Conservation (phyloP, 2,329 filamentous ascomycete genomes). For the Fusarium miscanthi region DNA sequence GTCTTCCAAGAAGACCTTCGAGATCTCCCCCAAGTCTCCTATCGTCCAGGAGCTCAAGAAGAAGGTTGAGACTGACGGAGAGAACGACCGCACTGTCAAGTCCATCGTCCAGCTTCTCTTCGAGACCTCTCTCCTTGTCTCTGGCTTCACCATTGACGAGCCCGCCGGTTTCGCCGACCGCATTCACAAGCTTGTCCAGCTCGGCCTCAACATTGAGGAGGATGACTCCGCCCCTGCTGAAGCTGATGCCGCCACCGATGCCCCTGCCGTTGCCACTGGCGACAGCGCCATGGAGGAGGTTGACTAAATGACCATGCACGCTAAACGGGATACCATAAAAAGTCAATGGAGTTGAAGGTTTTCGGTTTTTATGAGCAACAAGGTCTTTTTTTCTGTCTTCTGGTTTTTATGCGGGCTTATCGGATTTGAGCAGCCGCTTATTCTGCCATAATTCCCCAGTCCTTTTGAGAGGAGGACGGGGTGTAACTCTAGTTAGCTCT, state of each 20-base stretch:
- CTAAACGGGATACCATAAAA: slow-evolving; percentile 54
- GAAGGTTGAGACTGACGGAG: slow-evolving; percentile 97
- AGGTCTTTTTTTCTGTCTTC: slow-evolving; percentile 48
- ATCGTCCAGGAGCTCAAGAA: slow-evolving; percentile 99
- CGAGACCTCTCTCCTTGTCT: slow-evolving; percentile 98
- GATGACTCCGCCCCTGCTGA: slow-evolving; percentile 77
- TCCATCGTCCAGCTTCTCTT: slow-evolving; percentile 98
- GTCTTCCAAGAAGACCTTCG: slow-evolving; percentile 99
- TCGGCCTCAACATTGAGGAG: slow-evolving; percentile 97
- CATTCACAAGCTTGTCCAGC: slow-evolving; percentile 99
- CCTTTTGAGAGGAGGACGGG: slow-evolving; percentile 42
- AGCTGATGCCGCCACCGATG: slow-evolving; percentile 65
- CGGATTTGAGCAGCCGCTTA: slow-evolving; percentile 46
- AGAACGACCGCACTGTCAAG: slow-evolving; percentile 99
- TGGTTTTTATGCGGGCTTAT: slow-evolving; percentile 46
- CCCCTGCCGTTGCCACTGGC: slow-evolving; percentile 67
- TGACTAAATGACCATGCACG: slow-evolving; percentile 72
- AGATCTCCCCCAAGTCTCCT: slow-evolving; percentile 98
- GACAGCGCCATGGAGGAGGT: slow-evolving; percentile 99
- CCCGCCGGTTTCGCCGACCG: slow-evolving; percentile 97
- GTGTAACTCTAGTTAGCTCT: slow-evolving; percentile 57
- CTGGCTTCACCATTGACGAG: slow-evolving; percentile 99
- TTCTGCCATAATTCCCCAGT: slow-evolving; percentile 51
- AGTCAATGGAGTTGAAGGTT: slow-evolving; percentile 58
- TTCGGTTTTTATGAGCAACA: slow-evolving; percentile 49